Base-by-base conservation (phyloP, 2,329 filamentous ascomycete genomes). In the Ophiostoma himal-ulmi region DNA sequence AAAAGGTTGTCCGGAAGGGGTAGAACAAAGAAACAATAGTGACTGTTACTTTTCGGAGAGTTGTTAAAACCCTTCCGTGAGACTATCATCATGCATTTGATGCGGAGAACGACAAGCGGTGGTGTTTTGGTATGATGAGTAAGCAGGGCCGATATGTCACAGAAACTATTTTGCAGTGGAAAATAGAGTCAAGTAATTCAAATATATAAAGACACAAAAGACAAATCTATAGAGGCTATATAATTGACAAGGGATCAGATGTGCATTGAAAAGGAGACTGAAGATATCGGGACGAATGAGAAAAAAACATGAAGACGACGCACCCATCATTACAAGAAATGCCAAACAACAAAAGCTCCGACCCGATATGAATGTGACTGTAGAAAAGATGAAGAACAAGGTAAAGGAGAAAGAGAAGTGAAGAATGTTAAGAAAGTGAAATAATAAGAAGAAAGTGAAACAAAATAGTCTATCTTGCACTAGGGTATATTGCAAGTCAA, bases 271-370 rank as follows among this genome's bases (percentile, higher is more conserved):
- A 54, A 20, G n/a, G 5, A 34, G 5, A 41, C 17, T 39, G 54
- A 4, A 34, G 17, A 20, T n/a, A 64, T 64, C 57, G 36, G 36
- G 26, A 36, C 3, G n/a, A n/a, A 30, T 20, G 26, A 48, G n/a
- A 36, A 60, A 30, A 26, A 34, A 36, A 62, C 26, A 26, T n/a
- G 34, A 70, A 41, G 66, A 22, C 41, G 5, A 37, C 65, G 7
- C 20, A 22, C 62, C 62, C 62, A 39, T 39, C 65, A 67, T 67
- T 67, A 67, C 65, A 48, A 67, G 57, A 60, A 41, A 39, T 70
- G 26, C 65, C 69, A 67, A n/a, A 36, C 54, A 5, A 30, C 36
- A 57, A 67, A n/a, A 67, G 17, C n/a, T 30, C 64, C 17, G 22
- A 44, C 34, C 22, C 14, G 36, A 26, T n/a, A 69, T 62, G 57